Evolutionary conservation across 1,139 yeast species (phyloP).

Genomic region (Ashbya aceris): DNA sequence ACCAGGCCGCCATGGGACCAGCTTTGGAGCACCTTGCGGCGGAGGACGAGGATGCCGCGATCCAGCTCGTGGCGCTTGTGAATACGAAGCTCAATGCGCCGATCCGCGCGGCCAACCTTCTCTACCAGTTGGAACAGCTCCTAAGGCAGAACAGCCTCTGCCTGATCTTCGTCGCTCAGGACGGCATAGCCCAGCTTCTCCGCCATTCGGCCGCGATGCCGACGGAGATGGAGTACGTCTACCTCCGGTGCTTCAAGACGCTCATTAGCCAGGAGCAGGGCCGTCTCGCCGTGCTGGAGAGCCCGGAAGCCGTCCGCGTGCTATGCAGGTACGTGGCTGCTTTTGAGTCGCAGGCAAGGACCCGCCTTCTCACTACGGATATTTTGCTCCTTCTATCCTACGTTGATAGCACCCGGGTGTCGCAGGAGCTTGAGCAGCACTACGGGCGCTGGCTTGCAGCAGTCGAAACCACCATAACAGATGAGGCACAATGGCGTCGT

Average conservation of each 20-base stretch:
- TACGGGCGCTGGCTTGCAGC: slow-evolving; percentile 5
- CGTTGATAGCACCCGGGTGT: slow-evolving; percentile 11
- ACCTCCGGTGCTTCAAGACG: slow-evolving; percentile 21
- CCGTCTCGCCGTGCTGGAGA: slow-evolving; percentile 11
- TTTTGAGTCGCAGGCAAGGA: slow-evolving; percentile 12
- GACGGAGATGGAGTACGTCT: slow-evolving; percentile 13
- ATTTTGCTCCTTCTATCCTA: slow-evolving; percentile 20
- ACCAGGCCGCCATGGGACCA: not conserved
- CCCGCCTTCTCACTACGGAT: slow-evolving; percentile 17
- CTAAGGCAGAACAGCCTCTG: slow-evolving; percentile 16
- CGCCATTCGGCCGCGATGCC: slow-evolving; percentile 2
- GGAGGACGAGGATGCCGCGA: not conserved
- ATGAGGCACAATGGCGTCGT: slow-evolving; percentile 1
- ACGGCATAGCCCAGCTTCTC: slow-evolving; percentile 9
- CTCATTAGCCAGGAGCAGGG: slow-evolving; percentile 16
- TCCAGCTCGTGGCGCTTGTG: not conserved
- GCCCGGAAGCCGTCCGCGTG: slow-evolving; percentile 10
- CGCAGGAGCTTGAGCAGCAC: slow-evolving; percentile 1
- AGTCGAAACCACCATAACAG: slow-evolving; percentile 4
- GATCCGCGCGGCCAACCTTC: not conserved
- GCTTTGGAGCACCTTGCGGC: not conserved
- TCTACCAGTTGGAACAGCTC: slow-evolving; percentile 19
- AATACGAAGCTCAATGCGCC: not conserved
- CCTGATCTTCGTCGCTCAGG: slow-evolving; percentile 12
- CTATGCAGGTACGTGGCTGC: slow-evolving; percentile 8